These are phyloP conservation scores for Colletotrichum sp. DNA, from an alignment of 2,329 filamentous ascomycete species.

Conservation along the genomic window DNA sequence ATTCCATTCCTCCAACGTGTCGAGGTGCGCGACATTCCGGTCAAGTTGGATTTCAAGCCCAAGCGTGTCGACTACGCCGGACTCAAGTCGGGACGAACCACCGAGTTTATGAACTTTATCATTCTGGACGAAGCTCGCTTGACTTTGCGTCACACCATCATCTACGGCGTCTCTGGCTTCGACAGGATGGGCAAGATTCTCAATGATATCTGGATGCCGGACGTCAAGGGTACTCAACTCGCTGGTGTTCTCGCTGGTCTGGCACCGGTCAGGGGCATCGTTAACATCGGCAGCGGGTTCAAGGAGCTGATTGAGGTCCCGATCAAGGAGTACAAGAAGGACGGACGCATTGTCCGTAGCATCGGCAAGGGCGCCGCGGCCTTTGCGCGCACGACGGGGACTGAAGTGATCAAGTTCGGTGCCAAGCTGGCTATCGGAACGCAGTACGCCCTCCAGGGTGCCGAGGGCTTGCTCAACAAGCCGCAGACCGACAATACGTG, in stretches of 20 bases:
- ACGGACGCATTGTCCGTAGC: constrained; percentile 89
- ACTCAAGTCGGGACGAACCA: constrained; percentile 89
- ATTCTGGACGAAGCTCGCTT: constrained; percentile 89
- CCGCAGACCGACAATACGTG: constrained; percentile 44
- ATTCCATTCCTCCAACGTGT: constrained; percentile 88
- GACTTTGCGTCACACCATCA: constrained; percentile 84
- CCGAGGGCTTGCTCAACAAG: constrained; percentile 76
- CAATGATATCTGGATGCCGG: constrained; percentile 96
- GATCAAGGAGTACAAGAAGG: constrained; percentile 90
- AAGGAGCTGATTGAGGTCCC: constrained; percentile 88
- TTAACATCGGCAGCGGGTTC: constrained; percentile 89
- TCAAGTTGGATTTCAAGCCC: constrained; percentile 94
- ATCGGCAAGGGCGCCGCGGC: constrained; percentile 88
- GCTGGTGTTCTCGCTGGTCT: constrained; percentile 88
- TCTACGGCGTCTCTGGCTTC: constrained; percentile 91
- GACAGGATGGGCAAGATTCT: constrained; percentile 88
- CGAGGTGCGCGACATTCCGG: constrained; percentile 81
- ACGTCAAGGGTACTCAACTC: constrained; percentile 88
- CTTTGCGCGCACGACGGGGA: constrained; percentile 93
- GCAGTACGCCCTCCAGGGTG: constrained; percentile 88
- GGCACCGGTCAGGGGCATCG: constrained; percentile 86
- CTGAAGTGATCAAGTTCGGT: constrained; percentile 90
- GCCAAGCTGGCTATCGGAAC: constrained; percentile 95
- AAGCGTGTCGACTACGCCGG: constrained; percentile 97
- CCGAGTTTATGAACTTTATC: constrained; percentile 99